phyloP scores from a whole-genome alignment of 495 filamentous ascomycete species.

The Choiromyces venosus region DNA sequence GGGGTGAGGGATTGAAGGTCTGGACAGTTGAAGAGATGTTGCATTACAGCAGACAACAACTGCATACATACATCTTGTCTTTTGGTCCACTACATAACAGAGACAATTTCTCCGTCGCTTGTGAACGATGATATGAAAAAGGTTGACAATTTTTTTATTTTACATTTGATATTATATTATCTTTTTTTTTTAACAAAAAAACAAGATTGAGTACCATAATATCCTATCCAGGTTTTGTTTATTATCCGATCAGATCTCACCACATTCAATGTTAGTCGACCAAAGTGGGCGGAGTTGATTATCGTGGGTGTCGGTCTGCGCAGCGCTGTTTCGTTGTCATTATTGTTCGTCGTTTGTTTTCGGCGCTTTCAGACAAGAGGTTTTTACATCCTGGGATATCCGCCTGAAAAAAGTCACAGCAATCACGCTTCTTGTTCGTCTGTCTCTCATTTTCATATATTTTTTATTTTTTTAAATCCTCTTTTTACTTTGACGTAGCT shows the following conservation, averaged over 20 bases:
- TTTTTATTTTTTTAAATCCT: not conserved
- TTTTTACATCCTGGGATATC: not conserved
- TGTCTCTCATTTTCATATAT: not conserved
- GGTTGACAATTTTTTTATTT: not conserved
- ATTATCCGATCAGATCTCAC: not conserved
- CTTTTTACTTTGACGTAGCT: not conserved
- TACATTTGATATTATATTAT: not conserved
- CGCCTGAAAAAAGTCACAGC: not conserved
- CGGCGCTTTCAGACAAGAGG: not conserved
- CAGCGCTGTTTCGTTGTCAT: not conserved
- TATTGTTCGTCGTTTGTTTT: not conserved
- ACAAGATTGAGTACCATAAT: not conserved
- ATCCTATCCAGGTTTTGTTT: not conserved
- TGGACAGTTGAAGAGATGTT: not conserved
- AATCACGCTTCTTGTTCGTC: not conserved
- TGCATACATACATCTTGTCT: not conserved
- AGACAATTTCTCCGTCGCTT: not conserved
- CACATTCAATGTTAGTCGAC: not conserved
- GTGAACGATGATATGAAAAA: not conserved
- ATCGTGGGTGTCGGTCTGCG: not conserved
- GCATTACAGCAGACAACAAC: not conserved
- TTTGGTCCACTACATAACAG: not conserved
- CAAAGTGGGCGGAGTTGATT: not conserved
- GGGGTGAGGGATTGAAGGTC: not conserved
- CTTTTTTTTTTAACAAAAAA: not conserved